Conservation (phyloP, 768 basidiomycete genomes). For the Cubamyces sp. region DNA sequence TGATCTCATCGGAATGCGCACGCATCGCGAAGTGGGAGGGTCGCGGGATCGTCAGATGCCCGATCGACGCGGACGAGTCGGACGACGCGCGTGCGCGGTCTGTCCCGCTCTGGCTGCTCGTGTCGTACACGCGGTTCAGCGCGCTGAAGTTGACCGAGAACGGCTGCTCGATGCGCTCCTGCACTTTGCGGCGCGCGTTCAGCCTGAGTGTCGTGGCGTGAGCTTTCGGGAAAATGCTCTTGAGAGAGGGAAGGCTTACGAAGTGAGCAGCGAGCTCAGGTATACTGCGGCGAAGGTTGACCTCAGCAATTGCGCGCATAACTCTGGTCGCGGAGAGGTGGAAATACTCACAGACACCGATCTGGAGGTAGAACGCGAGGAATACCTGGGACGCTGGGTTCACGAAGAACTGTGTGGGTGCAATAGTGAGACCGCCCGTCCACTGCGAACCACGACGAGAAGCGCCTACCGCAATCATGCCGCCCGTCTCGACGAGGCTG, state of each 20-base stretch:
- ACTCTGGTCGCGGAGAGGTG: neutral
- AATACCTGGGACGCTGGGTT: neutral
- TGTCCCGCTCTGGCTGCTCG: neutral
- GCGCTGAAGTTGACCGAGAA: conserved; percentile 13
- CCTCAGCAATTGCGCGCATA: neutral
- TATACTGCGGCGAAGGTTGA: neutral
- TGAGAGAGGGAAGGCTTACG: neutral
- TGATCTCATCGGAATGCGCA: neutral
- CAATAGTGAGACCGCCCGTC: neutral
- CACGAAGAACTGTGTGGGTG: conserved; percentile 1
- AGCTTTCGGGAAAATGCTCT: neutral
- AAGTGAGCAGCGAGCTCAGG: conserved; percentile 12
- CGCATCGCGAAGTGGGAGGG: neutral
- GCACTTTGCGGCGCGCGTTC: neutral
- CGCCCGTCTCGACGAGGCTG: conserved; percentile 7
- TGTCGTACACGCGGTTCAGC: neutral
- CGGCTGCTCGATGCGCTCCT: conserved; percentile 7
- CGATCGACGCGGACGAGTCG: neutral
- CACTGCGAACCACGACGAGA: neutral
- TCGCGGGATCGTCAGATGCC: too few relatives aligned
- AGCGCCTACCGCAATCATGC: conserved; percentile 12
- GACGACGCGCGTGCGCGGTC: neutral
- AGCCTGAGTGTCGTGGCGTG: neutral
- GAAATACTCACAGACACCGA: conserved; percentile 4
- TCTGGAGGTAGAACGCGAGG: conserved; percentile 7